These are phyloP conservation scores for Massarina eburnea DNA, from an alignment of 2,329 filamentous ascomycete species.

Conservation along the genomic window DNA sequence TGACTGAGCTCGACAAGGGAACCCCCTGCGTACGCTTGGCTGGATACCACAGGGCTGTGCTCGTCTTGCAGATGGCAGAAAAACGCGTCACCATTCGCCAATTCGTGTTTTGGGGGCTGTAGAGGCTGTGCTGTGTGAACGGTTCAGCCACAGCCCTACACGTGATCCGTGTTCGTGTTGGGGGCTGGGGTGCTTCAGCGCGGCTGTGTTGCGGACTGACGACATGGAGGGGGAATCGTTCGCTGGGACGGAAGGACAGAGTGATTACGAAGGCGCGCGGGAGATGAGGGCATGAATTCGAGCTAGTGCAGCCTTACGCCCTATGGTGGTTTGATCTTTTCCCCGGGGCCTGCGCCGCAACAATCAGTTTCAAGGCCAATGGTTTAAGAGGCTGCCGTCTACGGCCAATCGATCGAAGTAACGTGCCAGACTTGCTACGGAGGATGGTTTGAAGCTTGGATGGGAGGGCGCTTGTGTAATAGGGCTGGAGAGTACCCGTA, in stretches of 20 bases:
- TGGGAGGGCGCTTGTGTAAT: too few relatives aligned
- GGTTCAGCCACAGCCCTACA: slow-evolving; percentile 7
- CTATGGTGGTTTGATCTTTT: too few relatives aligned
- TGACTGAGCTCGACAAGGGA: not conserved
- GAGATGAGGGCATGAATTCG: not conserved
- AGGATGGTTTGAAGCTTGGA: too few relatives aligned
- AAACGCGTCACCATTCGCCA: slow-evolving; percentile 2
- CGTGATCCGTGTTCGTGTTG: slow-evolving; percentile 2
- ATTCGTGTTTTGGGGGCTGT: not conserved
- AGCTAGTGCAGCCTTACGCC: too few relatives aligned
- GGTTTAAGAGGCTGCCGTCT: too few relatives aligned
- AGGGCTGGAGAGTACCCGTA: too few relatives aligned
- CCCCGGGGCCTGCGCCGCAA: too few relatives aligned
- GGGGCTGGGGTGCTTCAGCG: not conserved
- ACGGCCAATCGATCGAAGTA: too few relatives aligned
- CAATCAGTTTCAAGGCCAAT: too few relatives aligned
- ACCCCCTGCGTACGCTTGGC: not conserved
- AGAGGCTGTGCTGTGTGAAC: slow-evolving; percentile 9
- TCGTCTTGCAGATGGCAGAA: slow-evolving; percentile 5
- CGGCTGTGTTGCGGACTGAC: not conserved
- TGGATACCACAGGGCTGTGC: slow-evolving; percentile 8
- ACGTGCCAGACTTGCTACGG: too few relatives aligned
- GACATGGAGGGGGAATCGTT: not conserved
- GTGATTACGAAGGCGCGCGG: not conserved
- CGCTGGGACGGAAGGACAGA: not conserved